phyloP scores from a whole-genome alignment of 306 rosid species.

The Vachellia collinsii region DNA sequence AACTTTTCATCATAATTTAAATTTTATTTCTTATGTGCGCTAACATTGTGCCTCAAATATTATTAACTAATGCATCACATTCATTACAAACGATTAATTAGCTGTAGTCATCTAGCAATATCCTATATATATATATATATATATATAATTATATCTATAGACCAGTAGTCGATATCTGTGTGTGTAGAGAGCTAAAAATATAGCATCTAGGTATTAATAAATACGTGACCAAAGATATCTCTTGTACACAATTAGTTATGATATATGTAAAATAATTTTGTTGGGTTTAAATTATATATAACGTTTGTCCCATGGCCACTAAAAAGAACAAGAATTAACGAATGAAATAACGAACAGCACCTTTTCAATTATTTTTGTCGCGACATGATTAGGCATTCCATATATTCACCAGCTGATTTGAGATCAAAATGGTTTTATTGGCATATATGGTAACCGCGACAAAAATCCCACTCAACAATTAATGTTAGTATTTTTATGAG shows the following conservation, averaged over 20 bases:
- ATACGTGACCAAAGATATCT: not conserved
- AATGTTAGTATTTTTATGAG: constrained; percentile 34
- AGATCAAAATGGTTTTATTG: constrained; percentile 35
- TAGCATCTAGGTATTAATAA: not conserved
- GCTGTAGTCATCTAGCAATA: not conserved
- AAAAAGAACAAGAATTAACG: not conserved
- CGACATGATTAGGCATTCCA: not conserved
- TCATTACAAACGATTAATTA: not conserved
- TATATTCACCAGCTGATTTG: constrained; percentile 14
- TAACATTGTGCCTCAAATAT: not conserved
- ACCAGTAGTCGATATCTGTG: not conserved
- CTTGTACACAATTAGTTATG: not conserved
- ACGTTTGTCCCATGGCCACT: not conserved
- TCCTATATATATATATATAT: not conserved
- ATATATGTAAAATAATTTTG: not conserved
- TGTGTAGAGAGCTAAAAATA: not conserved
- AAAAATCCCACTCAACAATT: constrained; percentile 46
- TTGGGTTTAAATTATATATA: not conserved
- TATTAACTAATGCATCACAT: not conserved
- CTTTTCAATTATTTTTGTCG: constrained; percentile 21
- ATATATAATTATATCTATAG: not conserved
- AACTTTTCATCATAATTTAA: no score
- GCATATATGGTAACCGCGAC: constrained; percentile 27
- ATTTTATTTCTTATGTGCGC: no score
- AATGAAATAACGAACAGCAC: not conserved